phyloP scores from a whole-genome alignment of 2,329 filamentous ascomycete species.

The Exserohilum rostratum region DNA sequence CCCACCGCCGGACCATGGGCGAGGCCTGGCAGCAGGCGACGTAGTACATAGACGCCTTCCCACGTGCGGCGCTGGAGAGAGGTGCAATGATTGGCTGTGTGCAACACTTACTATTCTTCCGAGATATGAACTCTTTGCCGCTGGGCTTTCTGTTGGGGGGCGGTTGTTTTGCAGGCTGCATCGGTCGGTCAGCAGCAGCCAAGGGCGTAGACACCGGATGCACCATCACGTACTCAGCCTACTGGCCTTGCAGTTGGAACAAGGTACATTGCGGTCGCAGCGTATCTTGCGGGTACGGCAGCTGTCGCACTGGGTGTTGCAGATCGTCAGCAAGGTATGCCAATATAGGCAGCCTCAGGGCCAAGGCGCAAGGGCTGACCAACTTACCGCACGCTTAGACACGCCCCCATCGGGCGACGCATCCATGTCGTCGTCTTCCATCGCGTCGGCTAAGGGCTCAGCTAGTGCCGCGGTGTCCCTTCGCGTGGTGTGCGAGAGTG shows the following conservation, averaged over 20 bases:
- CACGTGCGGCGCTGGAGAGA: background rate
- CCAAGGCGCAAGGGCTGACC: background rate
- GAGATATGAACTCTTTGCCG: slow-evolving; percentile 46
- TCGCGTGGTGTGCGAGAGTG: slow-evolving; percentile 22
- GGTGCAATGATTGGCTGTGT: background rate
- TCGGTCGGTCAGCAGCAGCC: slow-evolving; percentile 13
- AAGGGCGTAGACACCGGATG: background rate
- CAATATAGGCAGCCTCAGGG: background rate
- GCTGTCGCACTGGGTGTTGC: slow-evolving; percentile 37
- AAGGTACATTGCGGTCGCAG: slow-evolving; percentile 42
- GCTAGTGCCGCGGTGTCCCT: slow-evolving; percentile 16
- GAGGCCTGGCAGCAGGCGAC: no score
- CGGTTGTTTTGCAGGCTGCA: slow-evolving; percentile 43
- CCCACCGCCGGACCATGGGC: no score
- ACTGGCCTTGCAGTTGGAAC: slow-evolving; percentile 47
- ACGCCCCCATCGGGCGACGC: slow-evolving; percentile 31
- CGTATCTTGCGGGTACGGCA: slow-evolving; percentile 46
- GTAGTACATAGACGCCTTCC: background rate
- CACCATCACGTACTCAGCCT: slow-evolving; percentile 38
- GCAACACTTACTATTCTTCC: slow-evolving; percentile 44
- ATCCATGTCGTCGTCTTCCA: slow-evolving; percentile 43
- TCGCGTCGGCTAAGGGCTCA: slow-evolving; percentile 21
- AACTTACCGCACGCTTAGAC: slow-evolving; percentile 40
- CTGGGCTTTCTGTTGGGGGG: slow-evolving; percentile 38
- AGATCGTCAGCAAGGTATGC: slow-evolving; percentile 8